Percentiles rank a stretch among this genome's conserved stretches.
Evolutionary conservation across 192 early-diverging fungal genomes (phyloP).

Genomic region (Pecoramyces ruminantium): DNA sequence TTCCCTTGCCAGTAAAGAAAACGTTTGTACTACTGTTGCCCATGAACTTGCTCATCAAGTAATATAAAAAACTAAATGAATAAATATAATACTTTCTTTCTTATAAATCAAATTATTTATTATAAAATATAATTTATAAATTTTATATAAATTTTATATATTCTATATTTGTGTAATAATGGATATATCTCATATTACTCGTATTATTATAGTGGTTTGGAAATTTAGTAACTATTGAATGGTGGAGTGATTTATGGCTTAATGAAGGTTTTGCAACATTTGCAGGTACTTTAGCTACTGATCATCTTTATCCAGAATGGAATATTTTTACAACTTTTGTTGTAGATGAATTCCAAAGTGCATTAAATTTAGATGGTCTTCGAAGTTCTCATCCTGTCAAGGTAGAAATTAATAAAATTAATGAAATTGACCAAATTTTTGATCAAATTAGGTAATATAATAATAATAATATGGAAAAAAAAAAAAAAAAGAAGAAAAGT

Average conservation of each 20-base stretch:
- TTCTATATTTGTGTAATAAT: too few relatives aligned
- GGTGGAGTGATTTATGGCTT: constrained; percentile 92
- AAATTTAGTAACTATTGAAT: constrained; percentile 90
- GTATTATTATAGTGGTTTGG: constrained; percentile 38
- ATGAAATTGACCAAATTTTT: constrained; percentile 86
- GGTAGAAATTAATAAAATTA: constrained; percentile 62
- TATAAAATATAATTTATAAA: too few relatives aligned
- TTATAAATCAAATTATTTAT: too few relatives aligned
- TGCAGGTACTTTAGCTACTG: constrained; percentile 75
- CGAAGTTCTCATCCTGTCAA: constrained; percentile 84
- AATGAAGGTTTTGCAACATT: constrained; percentile 98
- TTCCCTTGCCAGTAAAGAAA: constrained; percentile 56
- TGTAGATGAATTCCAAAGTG: constrained; percentile 54
- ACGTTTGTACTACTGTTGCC: constrained; percentile 74
- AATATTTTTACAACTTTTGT: constrained; percentile 82
- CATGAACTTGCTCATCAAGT: constrained; percentile 74
- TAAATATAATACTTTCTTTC: too few relatives aligned
- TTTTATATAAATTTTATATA: too few relatives aligned
- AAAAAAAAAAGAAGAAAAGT: too few relatives aligned
- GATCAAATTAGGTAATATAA: constrained; percentile 27
- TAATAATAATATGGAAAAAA: too few relatives aligned
- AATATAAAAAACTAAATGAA: too few relatives aligned
- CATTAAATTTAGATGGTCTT: constrained; percentile 63
- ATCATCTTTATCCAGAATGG: constrained; percentile 89
- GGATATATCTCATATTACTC: too few relatives aligned